phyloP scores from a whole-genome alignment of 345 rosid species.

The Moringa oleifera region DNA sequence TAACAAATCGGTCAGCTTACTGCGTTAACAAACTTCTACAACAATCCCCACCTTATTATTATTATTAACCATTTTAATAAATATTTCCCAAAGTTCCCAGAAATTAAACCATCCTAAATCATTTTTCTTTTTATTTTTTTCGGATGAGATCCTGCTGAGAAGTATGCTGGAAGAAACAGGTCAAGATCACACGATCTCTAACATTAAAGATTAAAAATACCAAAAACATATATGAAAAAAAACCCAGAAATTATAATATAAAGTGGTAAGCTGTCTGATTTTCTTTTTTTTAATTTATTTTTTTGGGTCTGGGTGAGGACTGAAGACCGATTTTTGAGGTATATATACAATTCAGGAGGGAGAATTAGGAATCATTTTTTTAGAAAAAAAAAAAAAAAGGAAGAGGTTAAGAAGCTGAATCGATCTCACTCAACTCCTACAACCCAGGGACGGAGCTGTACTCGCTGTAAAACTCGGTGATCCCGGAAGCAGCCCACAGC shows the following conservation, averaged over 20 bases:
- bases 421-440: conserved; percentile 3
- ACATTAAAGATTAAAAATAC: background rate
- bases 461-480: conserved; percentile 53
- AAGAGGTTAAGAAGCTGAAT: background rate
- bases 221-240: background rate
- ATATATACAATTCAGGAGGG: conserved; percentile 5
- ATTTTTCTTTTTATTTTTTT: no score
- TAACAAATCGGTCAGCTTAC: conserved; percentile 8
- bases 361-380: background rate
- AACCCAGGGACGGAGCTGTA: conserved; percentile 39
- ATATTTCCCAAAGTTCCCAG: no score
- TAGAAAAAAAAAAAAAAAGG: background rate
- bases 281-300: background rate
- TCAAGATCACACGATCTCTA: no score
- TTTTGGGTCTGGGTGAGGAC: background rate
- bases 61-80: background rate
- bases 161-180: no score
- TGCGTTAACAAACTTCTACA: background rate
- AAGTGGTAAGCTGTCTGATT: no score
- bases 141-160: no score
- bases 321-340: background rate
- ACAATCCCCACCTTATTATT: background rate
- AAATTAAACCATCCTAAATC: no score
- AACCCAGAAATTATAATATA: background rate
- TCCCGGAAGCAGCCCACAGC: conserved; percentile 63